Conservation (phyloP, 345 rosid species). For the Gossypium turneri region DNA sequence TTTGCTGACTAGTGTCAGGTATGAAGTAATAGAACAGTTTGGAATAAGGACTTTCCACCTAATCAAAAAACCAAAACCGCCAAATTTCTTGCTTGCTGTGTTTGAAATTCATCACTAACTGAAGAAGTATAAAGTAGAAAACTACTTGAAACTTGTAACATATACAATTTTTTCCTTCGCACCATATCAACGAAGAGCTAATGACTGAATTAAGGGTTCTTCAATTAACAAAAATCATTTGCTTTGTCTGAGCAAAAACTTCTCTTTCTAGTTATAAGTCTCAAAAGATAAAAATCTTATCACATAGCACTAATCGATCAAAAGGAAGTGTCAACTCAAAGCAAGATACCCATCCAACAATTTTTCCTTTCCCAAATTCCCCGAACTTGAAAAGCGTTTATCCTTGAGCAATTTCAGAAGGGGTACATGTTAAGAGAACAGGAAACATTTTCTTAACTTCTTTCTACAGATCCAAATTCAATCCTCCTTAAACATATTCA, state of each 20-base stretch:
- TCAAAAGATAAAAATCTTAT: background rate
- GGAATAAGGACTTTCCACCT: background rate
- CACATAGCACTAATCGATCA: background rate
- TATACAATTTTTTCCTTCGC: background rate
- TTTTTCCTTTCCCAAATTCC: background rate
- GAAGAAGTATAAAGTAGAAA: background rate
- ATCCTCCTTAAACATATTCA: background rate
- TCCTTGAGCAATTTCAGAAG: background rate
- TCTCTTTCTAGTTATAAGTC: background rate
- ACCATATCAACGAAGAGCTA: background rate
- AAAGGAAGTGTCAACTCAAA: background rate
- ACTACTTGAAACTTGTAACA: background rate
- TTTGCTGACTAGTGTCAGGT: background rate
- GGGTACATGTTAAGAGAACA: background rate
- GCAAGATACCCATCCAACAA: background rate
- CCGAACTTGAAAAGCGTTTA: background rate
- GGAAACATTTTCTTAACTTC: background rate
- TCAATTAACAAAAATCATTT: background rate
- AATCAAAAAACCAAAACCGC: background rate
- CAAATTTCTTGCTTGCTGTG: background rate
- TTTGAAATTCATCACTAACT: background rate
- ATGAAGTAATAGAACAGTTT: background rate
- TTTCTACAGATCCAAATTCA: background rate
- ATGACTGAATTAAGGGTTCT: background rate
- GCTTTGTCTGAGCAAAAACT: background rate